Evolutionary conservation across 2,329 filamentous ascomycete genomes (phyloP).

Genomic region (Nigrospora oryzae): DNA sequence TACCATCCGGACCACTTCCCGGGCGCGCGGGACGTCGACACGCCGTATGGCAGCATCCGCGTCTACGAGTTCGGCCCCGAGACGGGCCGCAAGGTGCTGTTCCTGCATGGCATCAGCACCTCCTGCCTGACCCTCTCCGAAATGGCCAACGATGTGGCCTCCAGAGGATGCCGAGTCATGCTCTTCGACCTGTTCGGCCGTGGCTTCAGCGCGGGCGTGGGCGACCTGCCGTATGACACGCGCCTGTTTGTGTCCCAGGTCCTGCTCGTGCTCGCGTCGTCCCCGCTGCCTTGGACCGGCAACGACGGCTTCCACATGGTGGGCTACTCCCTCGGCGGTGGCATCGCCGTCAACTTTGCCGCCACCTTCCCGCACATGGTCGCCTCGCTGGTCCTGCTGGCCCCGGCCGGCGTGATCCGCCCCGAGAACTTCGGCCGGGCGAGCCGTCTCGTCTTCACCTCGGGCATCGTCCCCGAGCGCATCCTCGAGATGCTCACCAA

Average conservation of each 20-base stretch:
- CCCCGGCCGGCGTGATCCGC: conserved; percentile 67
- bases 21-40: conserved; percentile 63
- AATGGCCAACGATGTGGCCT: conserved; percentile 58
- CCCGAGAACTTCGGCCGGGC: conserved; percentile 40
- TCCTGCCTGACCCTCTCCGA: conserved; percentile 65
- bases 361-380: conserved; percentile 64
- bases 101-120: conserved; percentile 80
- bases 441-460: conserved; percentile 44
- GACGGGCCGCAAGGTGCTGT: conserved; percentile 62
- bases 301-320: conserved; percentile 52
- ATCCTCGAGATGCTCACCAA: conserved; percentile 40
- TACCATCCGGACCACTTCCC: conserved; percentile 65
- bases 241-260: conserved; percentile 67
- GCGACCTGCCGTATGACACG: conserved; percentile 62
- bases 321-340: conserved; percentile 78
- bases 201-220: conserved; percentile 57
- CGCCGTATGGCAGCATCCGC: conserved; percentile 66
- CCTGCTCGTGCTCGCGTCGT: conserved; percentile 61
- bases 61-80: conserved; percentile 79
- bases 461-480: conserved; percentile 43
- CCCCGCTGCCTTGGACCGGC: conserved; percentile 59
- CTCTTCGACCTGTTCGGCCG: conserved; percentile 67
- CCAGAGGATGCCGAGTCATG: conserved; percentile 69
- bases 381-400: conserved; percentile 63
- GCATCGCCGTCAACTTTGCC: conserved; percentile 67